Percentiles rank a stretch among this genome's conserved stretches.
Evolutionary conservation across 192 early-diverging fungal species (phyloP).

Genomic region (Jimgerdemannia lactiflua): DNA sequence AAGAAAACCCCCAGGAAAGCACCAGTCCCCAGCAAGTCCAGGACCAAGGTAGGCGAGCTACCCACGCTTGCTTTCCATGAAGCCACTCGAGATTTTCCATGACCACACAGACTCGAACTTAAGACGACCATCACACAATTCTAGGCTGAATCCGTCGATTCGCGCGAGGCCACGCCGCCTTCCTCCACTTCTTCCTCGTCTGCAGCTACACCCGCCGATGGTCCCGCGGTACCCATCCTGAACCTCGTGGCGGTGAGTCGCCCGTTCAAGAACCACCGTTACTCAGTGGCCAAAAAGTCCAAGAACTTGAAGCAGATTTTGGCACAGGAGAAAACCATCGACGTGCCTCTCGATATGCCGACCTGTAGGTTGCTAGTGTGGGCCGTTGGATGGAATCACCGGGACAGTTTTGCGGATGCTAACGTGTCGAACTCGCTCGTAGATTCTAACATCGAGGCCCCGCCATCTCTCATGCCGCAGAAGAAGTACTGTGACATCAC

Average conservation of each 20-base stretch:
- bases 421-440: neutral
- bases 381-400: neutral
- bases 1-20: neutral
- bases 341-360: constrained; percentile 57
- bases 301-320: constrained; percentile 84
- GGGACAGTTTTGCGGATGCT: too few species aligned
- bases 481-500: constrained; percentile 95
- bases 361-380: constrained; percentile 45
- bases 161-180: neutral
- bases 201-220: too few species aligned
- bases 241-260: neutral
- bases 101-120: neutral
- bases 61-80: neutral
- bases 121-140: neutral
- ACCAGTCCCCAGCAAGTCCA: neutral
- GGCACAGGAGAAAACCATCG: constrained; percentile 60
- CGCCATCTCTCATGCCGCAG: constrained; percentile 77
- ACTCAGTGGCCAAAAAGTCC: constrained; percentile 51
- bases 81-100: neutral
- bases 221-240: neutral
- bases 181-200: neutral
- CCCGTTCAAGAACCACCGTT: neutral
- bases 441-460: constrained; percentile 83
- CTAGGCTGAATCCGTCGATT: neutral
- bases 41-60: neutral